Percentiles rank a stretch among this genome's conserved stretches.
These are phyloP conservation scores for Sugiyamaella smithiae DNA, from an alignment of 805 yeast genomes.

Conservation along the genomic window DNA sequence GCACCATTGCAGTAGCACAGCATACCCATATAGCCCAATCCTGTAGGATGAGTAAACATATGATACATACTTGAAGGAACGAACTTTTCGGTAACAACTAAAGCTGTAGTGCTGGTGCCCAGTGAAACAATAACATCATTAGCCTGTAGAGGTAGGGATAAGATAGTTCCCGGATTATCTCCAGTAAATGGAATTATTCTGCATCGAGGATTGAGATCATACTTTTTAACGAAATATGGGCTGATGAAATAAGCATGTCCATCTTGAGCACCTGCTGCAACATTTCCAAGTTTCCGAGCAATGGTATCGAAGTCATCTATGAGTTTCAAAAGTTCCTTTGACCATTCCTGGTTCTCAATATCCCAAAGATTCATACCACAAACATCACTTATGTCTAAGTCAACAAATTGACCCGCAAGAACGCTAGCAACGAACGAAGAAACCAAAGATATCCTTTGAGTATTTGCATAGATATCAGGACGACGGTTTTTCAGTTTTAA, in stretches of 20 bases:
- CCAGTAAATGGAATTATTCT: slow-evolving; percentile 78
- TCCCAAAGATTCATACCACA: slow-evolving; percentile 93
- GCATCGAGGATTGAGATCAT: slow-evolving; percentile 57
- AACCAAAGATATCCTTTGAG: slow-evolving; percentile 66
- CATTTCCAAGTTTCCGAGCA: slow-evolving; percentile 48
- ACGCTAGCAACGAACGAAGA: slow-evolving; percentile 78
- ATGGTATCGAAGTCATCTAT: slow-evolving; percentile 27
- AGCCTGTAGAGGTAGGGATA: slow-evolving; percentile 71
- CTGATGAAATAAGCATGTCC: slow-evolving; percentile 49
- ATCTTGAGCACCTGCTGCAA: slow-evolving; percentile 44
- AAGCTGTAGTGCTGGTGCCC: slow-evolving; percentile 90
- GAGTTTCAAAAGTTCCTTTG: slow-evolving; percentile 51
- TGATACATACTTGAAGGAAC: slow-evolving; percentile 81
- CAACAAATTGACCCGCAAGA: slow-evolving; percentile 59
- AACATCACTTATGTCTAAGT: slow-evolving; percentile 79
- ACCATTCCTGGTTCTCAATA: slow-evolving; percentile 53
- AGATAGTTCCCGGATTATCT: slow-evolving; percentile 84
- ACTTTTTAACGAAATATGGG: slow-evolving; percentile 58
- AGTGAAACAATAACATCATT: slow-evolving; percentile 78
- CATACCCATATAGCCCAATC: slow-evolving; percentile 88
- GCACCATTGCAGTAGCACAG: slow-evolving; percentile 91
- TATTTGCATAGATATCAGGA: slow-evolving; percentile 51
- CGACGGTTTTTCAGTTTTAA: slow-evolving; percentile 58
- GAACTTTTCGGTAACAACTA: slow-evolving; percentile 74
- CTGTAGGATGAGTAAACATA: slow-evolving; percentile 81